Conservation (phyloP, 257 asterid genomes). For the Hygrophila difformis region DNA sequence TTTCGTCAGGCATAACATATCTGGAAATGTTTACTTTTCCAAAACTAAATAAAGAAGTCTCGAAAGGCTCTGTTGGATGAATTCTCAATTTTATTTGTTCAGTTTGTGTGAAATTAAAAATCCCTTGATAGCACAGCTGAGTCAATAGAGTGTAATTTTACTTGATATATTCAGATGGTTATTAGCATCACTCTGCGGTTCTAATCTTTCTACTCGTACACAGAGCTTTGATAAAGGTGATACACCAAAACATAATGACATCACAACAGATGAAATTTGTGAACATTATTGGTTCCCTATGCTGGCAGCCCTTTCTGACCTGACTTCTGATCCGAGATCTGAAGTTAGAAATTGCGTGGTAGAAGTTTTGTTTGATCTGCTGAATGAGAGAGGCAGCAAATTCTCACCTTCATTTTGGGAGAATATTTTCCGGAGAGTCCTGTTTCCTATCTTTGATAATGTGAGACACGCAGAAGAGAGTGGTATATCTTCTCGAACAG, state of each 20-base stretch:
- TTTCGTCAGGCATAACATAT: too few relatives aligned
- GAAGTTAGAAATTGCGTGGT: conserved; percentile 97
- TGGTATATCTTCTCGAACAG: conserved; percentile 41
- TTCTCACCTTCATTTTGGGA: conserved; percentile 92
- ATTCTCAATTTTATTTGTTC: too few relatives aligned
- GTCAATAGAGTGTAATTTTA: not conserved
- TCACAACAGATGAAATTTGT: conserved; percentile 35
- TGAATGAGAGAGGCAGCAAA: conserved; percentile 90
- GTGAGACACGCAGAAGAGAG: conserved; percentile 77
- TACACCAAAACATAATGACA: conserved; percentile 52
- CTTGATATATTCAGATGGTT: not conserved
- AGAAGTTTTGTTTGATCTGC: conserved; percentile 93
- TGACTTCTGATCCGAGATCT: conserved; percentile 92
- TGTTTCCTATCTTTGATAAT: conserved; percentile 90
- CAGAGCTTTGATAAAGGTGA: conserved; percentile 85
- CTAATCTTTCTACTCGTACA: conserved; percentile 18
- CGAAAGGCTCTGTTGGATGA: too few relatives aligned
- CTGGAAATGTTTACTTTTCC: too few relatives aligned
- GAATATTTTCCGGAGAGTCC: conserved; percentile 69
- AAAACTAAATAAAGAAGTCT: too few relatives aligned
- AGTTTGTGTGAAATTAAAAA: not conserved
- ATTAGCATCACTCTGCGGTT: not conserved
- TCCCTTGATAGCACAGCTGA: not conserved
- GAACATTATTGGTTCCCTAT: conserved; percentile 95
- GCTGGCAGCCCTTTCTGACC: conserved; percentile 93